Evolutionary conservation across 2,329 filamentous ascomycete genomes (phyloP), one percentile per base, ranked within the genome.

Genomic region (Aspergillus jensenii): DNA sequence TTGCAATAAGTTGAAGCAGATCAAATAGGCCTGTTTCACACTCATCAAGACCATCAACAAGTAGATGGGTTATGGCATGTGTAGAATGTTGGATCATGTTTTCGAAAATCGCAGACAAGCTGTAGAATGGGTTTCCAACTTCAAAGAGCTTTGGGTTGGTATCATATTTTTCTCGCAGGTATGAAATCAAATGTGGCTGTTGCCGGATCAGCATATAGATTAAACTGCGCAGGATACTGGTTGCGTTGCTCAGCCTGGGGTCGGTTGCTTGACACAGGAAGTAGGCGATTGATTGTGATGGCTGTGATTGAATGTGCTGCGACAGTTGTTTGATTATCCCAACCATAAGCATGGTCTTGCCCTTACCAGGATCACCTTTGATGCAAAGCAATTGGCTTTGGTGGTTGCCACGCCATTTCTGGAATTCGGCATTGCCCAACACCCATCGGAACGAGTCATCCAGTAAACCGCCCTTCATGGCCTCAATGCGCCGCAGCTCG

Each of bases 171-270:
- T 41, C 19, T 31, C 44, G 53, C n/a, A 57, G 2, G 39, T 55
- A n/a, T 3, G 31, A 33, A 2, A 57, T 21, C 7, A 60, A 37
- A 3, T 6, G 14, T 6, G 55, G 55, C 25, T 57, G 46, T 8
- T 61, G 55, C 0, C 55, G 7, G 11, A 61, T n/a, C 21, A 64
- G 58, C 37, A 55, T 45, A 48, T 57, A 60, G 17, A 62, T 66
- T 6, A 78, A 59, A 11, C 73, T 69, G 2, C 70, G 64, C 11
- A 77, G 50, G 0, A 76, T 68, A 1, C 67, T 64, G 0, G 68
- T 69, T 2, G 73, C 72, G 48, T 53, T 69, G 52, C 68, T 71
- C 21, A 69, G 59, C 3, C 50, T 57, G 0, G 9, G 33, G 49
- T 74, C 62, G 12, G 68, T 71, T 12, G 58, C 71, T 45, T 76